Evolutionary conservation across 2,329 filamentous ascomycete species (phyloP), one percentile per base, ranked within the genome.

Genomic region (Remersonia thermophila): DNA sequence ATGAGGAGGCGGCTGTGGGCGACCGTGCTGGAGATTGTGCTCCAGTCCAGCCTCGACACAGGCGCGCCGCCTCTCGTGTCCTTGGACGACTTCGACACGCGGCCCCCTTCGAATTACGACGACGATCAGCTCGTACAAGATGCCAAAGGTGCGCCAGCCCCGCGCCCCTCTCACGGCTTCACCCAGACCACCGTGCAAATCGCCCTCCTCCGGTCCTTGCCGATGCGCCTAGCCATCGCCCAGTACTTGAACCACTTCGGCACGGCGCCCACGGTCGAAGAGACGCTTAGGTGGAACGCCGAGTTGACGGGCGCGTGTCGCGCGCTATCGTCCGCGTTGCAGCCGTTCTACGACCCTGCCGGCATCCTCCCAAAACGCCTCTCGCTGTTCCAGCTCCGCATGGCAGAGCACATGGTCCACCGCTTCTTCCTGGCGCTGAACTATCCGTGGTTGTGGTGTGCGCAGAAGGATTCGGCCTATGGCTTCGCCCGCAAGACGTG

Each of bases 1-100:
- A 63, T 76, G 51, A 61, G 71, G 2, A 58, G 71, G 3, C 59
- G 72, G 3, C 47, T 77, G 1, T 77, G 72, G 73, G 63, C 65
- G 6, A 71, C 69, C 0, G 61, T 73, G 9, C 38, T 74, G 4
- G 71, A 76, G 47, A 51, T 75, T 2, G 63, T 65, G n/a, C 37
- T 74, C 10, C 66, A 72, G 46, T 56, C 61, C 2, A 62, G 66
- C 14, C 53, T 72, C 16, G 65, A 69, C 38, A 61, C 66, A 0
- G 70, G 71, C 1, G 65, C 66, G 1, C 61, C 63, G 2, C 66
- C 69, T 2, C 52, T 71, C 7, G 53, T 73, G 7, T 57, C 61
- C 0, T 35, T 50, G 0, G 48, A 60, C 7, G 64, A 71, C 36
- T 73, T 63, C 37, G 70, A 76, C 38, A 66, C 67, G 0, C 55